Base-by-base conservation (phyloP, 2,329 filamentous ascomycete genomes). In the Beauveria sp. region DNA sequence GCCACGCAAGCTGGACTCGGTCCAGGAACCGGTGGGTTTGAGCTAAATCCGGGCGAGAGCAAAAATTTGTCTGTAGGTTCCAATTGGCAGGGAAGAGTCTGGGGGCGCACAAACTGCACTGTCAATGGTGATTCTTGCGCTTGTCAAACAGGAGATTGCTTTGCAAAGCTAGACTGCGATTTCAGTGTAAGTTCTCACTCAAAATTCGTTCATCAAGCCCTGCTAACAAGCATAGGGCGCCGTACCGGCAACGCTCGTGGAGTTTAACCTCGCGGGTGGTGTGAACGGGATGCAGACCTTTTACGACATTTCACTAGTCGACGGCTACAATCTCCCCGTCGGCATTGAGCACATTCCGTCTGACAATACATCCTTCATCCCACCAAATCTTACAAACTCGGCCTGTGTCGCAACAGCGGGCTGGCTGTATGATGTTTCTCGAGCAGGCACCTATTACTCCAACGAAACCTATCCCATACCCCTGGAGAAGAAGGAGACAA, bases 301-400 rank as follows among this genome's bases (percentile, higher is more conserved):
- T 72, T 93, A 93, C 75, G 90, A 95, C 72, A 90, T 95, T 65
- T 92, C 89, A 46, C 80, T 93, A 3, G 90, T 95, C 24, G 90
- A 95, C 70, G 90, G 90, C 54, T 93, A 93, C 80, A 93, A 93
- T 70, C 75, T 93, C 1, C 88, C 89, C 1, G 71, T 93, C 64
- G 87, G 84, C 34, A 83, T 85, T 69, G 78, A 80, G 60, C 83
- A 86, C 66, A 78, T 84, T 28, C 82, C 83, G 3, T 82, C 86
- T 24, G 79, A 82, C 60, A 87, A 89, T 67, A 80, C 82, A 8
- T 80, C 79, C 1, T 81, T 88, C 60, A 87, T 93, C 63, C 88
- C 89, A 14, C 88, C 88, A 9, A 92, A 91, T 68, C 79, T 91
- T 24, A 89, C 87, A 57, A 93, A 92, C 70, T 84, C 86, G 2